These are phyloP conservation scores for Aeminium ludgeri DNA, from an alignment of 495 filamentous ascomycete species.

Conservation along the genomic window DNA sequence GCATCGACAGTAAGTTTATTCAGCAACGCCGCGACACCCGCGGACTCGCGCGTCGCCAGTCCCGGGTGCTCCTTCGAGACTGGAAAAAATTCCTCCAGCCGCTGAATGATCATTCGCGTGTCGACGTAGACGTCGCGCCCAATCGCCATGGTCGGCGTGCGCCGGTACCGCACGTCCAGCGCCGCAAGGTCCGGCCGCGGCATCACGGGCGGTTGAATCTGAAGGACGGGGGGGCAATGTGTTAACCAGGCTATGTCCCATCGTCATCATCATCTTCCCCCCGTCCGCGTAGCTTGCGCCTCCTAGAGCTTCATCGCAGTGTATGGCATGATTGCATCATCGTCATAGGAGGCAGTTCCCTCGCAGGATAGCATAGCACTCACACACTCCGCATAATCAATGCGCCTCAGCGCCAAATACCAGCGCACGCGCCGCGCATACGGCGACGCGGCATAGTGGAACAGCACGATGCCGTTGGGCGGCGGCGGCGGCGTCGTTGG, in stretches of 20 bases:
- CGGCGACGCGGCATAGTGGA: conserved; percentile 41
- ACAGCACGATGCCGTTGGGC: conserved; percentile 33
- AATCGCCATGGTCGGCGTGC: conserved; percentile 42
- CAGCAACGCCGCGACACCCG: conserved; percentile 23
- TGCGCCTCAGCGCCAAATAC: conserved; percentile 42
- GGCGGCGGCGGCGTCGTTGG: conserved; percentile 3
- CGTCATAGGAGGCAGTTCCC: too few relatives aligned
- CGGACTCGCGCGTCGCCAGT: conserved; percentile 12
- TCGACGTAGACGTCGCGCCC: conserved; percentile 22
- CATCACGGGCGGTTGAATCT: conserved; percentile 41
- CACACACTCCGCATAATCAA: conserved; percentile 41
- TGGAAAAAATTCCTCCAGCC: conserved; percentile 37
- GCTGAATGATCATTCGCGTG: conserved; percentile 35
- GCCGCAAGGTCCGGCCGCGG: conserved; percentile 40
- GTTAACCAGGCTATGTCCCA: too few relatives aligned
- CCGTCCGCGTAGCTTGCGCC: too few relatives aligned
- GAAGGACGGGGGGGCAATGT: too few relatives aligned
- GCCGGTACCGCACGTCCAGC: conserved; percentile 41
- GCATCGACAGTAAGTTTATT: conserved; percentile 28
- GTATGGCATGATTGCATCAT: too few relatives aligned
- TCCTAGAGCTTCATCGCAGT: too few relatives aligned
- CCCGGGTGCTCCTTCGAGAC: conserved; percentile 15
- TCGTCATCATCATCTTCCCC: too few relatives aligned
- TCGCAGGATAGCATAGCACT: too few relatives aligned
- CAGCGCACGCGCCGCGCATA: conserved; percentile 39